Evolutionary conservation across 208 protist species (phyloP).

Genomic region (Leishmania arabica): DNA sequence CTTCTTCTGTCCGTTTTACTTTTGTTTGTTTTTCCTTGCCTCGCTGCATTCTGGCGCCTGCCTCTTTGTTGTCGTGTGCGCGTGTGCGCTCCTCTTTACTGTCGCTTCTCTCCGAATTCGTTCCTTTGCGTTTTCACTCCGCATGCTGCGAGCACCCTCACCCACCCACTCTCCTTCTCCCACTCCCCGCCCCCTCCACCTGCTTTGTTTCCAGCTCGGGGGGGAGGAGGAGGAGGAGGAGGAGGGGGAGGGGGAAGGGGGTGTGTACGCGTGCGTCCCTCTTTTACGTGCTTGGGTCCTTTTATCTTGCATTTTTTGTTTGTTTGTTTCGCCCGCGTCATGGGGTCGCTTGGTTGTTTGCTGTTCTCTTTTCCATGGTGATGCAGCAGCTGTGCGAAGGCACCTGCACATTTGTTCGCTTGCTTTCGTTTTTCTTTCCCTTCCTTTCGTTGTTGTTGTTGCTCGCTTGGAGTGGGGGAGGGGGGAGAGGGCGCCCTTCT

Average conservation of each 20-base stretch:
- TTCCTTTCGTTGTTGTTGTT: not conserved
- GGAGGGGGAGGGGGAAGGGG: not conserved
- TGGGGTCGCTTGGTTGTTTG: too few relatives aligned
- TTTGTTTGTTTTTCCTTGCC: not conserved
- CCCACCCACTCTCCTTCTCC: too few relatives aligned
- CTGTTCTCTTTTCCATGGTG: too few relatives aligned
- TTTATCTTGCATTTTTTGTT: too few relatives aligned
- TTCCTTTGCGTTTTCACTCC: not conserved
- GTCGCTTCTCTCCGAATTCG: not conserved
- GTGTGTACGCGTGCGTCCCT: not conserved
- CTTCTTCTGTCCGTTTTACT: too few relatives aligned
- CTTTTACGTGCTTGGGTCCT: too few relatives aligned
- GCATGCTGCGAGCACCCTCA: too few relatives aligned
- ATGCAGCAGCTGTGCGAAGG: too few relatives aligned
- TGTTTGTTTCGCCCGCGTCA: too few relatives aligned
- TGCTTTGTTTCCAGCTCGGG: not conserved
- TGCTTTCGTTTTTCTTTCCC: not conserved
- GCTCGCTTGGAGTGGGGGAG: not conserved
- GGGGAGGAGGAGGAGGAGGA: not conserved
- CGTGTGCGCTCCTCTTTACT: not conserved
- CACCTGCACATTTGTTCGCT: too few relatives aligned
- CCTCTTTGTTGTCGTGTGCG: not conserved
- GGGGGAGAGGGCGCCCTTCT: not conserved
- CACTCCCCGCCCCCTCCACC: not conserved
- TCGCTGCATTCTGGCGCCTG: not conserved